Evolutionary conservation across 768 basidiomycete species (phyloP).

Genomic region (Kwoniella pini): DNA sequence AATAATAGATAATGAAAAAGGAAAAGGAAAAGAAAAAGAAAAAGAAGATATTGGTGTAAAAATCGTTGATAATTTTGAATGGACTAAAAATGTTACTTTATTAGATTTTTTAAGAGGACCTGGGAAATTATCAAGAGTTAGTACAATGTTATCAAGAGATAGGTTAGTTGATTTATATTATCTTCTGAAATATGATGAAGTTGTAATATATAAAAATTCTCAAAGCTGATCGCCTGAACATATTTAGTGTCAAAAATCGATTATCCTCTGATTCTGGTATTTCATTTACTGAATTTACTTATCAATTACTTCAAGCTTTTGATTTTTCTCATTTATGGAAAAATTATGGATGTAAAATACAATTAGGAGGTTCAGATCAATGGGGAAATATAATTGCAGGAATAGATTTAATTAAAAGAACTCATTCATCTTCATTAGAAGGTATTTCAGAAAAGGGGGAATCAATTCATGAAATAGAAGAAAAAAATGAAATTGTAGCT

Average conservation of each 20-base stretch:
- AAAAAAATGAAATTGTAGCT: constrained; percentile 54
- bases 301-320: constrained; percentile 94
- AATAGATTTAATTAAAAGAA: constrained; percentile 78
- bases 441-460: constrained; percentile 3
- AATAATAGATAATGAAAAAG: not conserved
- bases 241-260: constrained; percentile 74
- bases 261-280: constrained; percentile 76
- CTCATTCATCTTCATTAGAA: not conserved
- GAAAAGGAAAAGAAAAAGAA: constrained; percentile 7
- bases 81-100: constrained; percentile 72
- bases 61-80: constrained; percentile 70
- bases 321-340: constrained; percentile 79
- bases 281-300: constrained; percentile 98
- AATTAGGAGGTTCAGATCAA: constrained; percentile 95
- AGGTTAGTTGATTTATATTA: constrained; percentile 62
- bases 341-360: constrained; percentile 71
- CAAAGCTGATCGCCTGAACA: too few species aligned
- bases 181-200: too few species aligned
- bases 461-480: constrained; percentile 49
- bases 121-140: constrained; percentile 77
- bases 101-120: constrained; percentile 81
- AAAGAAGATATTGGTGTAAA: constrained; percentile 43
- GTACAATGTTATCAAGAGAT: constrained; percentile 85
- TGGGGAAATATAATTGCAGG: constrained; percentile 98
- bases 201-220: too few species aligned